Conservation (phyloP, 345 rosid genomes). For the Bruguiera gymnorhiza region DNA sequence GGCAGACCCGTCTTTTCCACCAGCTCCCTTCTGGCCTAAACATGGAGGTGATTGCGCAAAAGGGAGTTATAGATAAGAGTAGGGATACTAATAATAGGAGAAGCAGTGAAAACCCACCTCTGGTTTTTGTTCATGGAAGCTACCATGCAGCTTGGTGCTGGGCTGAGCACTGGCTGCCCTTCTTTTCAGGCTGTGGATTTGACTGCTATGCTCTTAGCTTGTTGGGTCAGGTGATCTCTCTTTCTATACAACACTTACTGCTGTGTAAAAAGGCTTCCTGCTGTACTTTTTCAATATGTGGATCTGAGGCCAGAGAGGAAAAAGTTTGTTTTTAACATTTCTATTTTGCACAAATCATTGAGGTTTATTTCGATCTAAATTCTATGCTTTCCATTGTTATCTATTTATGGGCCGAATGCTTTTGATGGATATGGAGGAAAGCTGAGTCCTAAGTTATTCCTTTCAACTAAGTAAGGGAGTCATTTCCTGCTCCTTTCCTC, state of each 20-base stretch:
- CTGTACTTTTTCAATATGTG: no score
- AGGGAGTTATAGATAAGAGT: conserved; percentile 5
- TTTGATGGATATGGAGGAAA: no score
- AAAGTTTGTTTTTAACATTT: no score
- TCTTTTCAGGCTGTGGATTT: conserved; percentile 71
- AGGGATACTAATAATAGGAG: conserved; percentile 14
- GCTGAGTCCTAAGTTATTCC: no score
- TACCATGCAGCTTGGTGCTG: conserved; percentile 98
- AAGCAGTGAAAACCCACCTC: conserved; percentile 40
- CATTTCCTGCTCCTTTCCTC: no score
- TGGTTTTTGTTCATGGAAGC: conserved; percentile 89
- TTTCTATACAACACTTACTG: neutral
- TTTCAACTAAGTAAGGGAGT: no score
- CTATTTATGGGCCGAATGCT: no score
- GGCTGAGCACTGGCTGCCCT: conserved; percentile 91
- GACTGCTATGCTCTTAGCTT: conserved; percentile 82
- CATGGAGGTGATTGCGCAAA: conserved; percentile 79
- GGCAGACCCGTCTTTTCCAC: conserved; percentile 65
- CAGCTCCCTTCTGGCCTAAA: conserved; percentile 76
- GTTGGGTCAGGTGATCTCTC: conserved; percentile 62
- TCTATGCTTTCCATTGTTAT: no score
- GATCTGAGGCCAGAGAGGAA: no score
- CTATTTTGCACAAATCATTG: no score
- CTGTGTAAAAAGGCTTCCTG: no score
- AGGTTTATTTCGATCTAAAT: no score